A percentile compares a stretch with the other conserved stretches of the same genome.
Conservation (phyloP, 1,139 yeast genomes). For the Geotrichum europaeum region DNA sequence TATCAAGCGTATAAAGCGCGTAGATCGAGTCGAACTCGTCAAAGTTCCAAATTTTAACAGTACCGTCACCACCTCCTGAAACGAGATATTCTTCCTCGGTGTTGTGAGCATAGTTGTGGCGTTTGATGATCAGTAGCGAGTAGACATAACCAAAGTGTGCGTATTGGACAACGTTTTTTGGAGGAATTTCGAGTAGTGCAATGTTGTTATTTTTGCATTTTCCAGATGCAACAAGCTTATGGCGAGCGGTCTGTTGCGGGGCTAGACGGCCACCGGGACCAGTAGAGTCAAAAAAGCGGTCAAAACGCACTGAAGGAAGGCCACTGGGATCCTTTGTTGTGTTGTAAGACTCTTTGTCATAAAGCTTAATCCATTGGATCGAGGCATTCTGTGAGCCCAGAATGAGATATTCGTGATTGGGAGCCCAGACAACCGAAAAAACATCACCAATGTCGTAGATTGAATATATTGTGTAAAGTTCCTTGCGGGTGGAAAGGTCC, state of each 20-base stretch:
- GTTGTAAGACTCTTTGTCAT: conserved; percentile 31
- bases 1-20: conserved; percentile 46
- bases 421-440: conserved; percentile 73
- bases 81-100: conserved; percentile 40
- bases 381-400: conserved; percentile 93
- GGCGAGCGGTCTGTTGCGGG: conserved; percentile 27
- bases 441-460: conserved; percentile 89
- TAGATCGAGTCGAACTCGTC: conserved; percentile 22
- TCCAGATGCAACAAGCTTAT: neutral
- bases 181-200: conserved; percentile 59
- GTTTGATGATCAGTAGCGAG: conserved; percentile 44
- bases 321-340: conserved; percentile 38
- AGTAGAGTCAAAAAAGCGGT: conserved; percentile 81
- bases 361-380: conserved; percentile 59
- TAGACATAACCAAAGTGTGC: conserved; percentile 92
- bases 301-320: conserved; percentile 76
- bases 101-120: conserved; percentile 3
- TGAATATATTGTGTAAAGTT: conserved; percentile 67
- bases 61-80: conserved; percentile 89
- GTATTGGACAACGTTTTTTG: conserved; percentile 59
- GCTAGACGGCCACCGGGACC: conserved; percentile 68
- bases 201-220: no score
- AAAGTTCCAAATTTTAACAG: conserved; percentile 67
- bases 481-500: conserved; percentile 45
- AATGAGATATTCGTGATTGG: conserved; percentile 53